Conservation (phyloP, 1,284 basidiomycete genomes). For the Wolfiporia cocos region DNA sequence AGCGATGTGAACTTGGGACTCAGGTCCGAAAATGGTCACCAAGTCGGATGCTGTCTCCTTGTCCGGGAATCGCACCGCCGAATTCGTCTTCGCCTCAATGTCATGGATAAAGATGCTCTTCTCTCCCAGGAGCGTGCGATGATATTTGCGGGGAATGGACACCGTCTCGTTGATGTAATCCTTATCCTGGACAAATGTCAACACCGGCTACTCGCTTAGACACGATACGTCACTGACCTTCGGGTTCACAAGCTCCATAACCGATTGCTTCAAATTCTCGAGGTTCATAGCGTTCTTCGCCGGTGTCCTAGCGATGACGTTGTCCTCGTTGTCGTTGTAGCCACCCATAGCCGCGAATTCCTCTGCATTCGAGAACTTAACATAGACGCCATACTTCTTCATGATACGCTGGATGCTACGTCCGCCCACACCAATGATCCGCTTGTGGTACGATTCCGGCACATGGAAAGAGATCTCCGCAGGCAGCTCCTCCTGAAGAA, state of each 20-base stretch:
- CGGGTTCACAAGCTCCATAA: conserved; percentile 96
- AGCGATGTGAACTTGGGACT: conserved; percentile 95
- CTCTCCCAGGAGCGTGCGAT: conserved; percentile 91
- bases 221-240: conserved; percentile 54
- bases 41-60: conserved; percentile 91
- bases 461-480: conserved; percentile 99
- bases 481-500: conserved; percentile 94
- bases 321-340: conserved; percentile 97
- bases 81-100: conserved; percentile 96
- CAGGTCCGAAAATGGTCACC: conserved; percentile 92
- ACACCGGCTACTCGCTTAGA: neutral
- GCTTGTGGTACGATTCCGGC: conserved; percentile 97
- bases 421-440: conserved; percentile 98
- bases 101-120: conserved; percentile 97
- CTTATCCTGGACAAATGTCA: conserved; percentile 64
- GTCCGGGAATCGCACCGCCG: conserved; percentile 90
- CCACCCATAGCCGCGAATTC: conserved; percentile 95
- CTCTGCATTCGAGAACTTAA: conserved; percentile 98
- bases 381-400: conserved; percentile 99
- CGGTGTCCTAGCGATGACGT: conserved; percentile 94
- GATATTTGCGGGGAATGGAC: conserved; percentile 90
- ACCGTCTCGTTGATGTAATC: conserved; percentile 94
- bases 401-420: conserved; percentile 99
- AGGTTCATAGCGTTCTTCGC: conserved; percentile 97
- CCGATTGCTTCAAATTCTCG: conserved; percentile 92